Conservation (phyloP, 441 rosid species). For the Monsonia emarginata region DNA sequence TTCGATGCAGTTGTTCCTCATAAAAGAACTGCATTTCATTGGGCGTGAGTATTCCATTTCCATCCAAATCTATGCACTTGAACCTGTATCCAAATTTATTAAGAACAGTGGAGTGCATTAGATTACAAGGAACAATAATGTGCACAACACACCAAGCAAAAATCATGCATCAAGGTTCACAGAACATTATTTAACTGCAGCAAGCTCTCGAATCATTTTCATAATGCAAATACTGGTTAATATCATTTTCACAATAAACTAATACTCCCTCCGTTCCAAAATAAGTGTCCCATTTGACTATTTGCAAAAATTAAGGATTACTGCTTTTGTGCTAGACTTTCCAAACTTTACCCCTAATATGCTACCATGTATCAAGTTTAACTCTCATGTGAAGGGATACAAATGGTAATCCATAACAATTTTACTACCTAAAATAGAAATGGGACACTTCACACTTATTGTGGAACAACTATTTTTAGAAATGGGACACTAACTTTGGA, state of each 20-base stretch:
- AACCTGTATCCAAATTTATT: slow-evolving; percentile 31
- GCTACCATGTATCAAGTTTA: too few relatives aligned
- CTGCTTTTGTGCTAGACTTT: too few relatives aligned
- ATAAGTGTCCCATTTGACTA: too few relatives aligned
- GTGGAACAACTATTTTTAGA: too few relatives aligned
- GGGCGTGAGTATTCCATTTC: slow-evolving; percentile 44
- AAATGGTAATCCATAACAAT: too few relatives aligned
- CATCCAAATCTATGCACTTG: slow-evolving; percentile 57
- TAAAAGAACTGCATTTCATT: slow-evolving; percentile 57
- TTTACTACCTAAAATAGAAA: too few relatives aligned
- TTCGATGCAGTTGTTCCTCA: slow-evolving; percentile 58
- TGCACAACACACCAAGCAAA: neutral
- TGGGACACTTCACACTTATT: too few relatives aligned
- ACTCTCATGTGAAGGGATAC: too few relatives aligned
- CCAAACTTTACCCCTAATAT: too few relatives aligned
- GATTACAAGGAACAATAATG: neutral
- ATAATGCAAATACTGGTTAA: neutral
- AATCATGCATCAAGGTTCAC: neutral
- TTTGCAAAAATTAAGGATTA: too few relatives aligned
- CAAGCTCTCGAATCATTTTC: neutral
- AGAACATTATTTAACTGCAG: neutral
- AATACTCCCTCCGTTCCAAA: too few relatives aligned
- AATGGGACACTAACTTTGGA: too few relatives aligned
- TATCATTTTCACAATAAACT: neutral
- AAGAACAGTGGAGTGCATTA: neutral